phyloP scores from a whole-genome alignment of 2,329 filamentous ascomycete species.

The Fusarium poae region DNA sequence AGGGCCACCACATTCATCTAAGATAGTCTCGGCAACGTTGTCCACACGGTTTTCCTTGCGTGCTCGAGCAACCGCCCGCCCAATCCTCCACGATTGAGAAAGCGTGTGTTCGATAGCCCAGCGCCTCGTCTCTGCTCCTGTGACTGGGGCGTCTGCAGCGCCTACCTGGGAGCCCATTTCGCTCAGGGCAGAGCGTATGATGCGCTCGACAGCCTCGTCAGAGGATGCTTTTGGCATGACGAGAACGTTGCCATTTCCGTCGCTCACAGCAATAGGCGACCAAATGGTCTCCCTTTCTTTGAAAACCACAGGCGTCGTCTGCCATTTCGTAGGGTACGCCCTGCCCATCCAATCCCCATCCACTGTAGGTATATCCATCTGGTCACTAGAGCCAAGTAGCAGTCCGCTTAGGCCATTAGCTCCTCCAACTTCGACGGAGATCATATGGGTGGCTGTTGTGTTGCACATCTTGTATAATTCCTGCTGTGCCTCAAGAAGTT shows the following conservation, averaged over 20 bases:
- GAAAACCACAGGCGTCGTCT: slow-evolving; percentile 67
- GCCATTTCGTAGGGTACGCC: slow-evolving; percentile 68
- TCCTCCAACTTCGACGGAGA: slow-evolving; percentile 76
- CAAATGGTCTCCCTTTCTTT: slow-evolving; percentile 61
- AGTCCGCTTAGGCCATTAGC: slow-evolving; percentile 72
- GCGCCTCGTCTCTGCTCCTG: slow-evolving; percentile 62
- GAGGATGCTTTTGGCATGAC: slow-evolving; percentile 63
- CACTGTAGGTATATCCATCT: slow-evolving; percentile 65
- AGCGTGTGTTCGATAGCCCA: slow-evolving; percentile 67
- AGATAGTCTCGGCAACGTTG: slow-evolving; percentile 68
- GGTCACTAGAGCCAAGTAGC: slow-evolving; percentile 65
- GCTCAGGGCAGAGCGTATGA: slow-evolving; percentile 64
- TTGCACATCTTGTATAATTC: slow-evolving; percentile 67
- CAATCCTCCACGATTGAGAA: slow-evolving; percentile 70
- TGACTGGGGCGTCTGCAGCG: slow-evolving; percentile 62
- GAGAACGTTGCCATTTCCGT: slow-evolving; percentile 66
- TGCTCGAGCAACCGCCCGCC: slow-evolving; percentile 68
- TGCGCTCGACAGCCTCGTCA: slow-evolving; percentile 62
- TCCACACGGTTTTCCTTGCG: slow-evolving; percentile 63
- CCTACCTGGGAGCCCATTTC: slow-evolving; percentile 68
- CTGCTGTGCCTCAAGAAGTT: slow-evolving; percentile 64
- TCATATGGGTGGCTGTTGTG: slow-evolving; percentile 65
- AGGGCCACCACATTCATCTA: slow-evolving; percentile 68
- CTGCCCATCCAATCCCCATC: slow-evolving; percentile 71
- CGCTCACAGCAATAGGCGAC: slow-evolving; percentile 62